Base-by-base conservation (phyloP, 2,329 filamentous ascomycete genomes). In the Pestalotiopsis sp. region DNA sequence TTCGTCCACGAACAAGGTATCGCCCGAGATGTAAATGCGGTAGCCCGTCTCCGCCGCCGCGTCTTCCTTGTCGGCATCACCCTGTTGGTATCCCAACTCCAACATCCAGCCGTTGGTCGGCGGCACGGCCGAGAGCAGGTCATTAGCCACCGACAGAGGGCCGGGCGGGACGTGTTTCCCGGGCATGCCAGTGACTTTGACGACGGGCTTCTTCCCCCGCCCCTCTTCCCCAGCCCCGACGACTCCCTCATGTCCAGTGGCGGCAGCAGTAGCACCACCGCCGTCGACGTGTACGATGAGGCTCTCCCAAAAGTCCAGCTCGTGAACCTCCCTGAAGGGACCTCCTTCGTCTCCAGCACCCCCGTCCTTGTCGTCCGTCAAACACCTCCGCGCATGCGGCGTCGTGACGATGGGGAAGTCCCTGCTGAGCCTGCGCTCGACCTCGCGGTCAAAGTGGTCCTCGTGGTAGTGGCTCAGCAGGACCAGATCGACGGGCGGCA, bases 71-170 rank as follows among this genome's bases (percentile, higher is more conserved):
- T 67, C 70, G 17, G 69, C 69, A 23, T 74, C 67, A 1, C 70
- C 66, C 65, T 70, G 65, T 31, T 68, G 72, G 72, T 86, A 83
- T 1, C 89, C 89, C 11, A 92, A 78, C 76, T 92, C 89, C 3
- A 92, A 70, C 79, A 92, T 86, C 88, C 89, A 92, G 39, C 90
- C 89, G 74, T 91, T 91, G 1, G 87, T 90, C 2, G 89, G 90
- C 4, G 90, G 90, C 3, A 91, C 84, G 66, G 84, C 78, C 45
- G 75, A 68, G 2, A 82, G 71, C 5, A 82, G 27, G 39, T 82
- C 76, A 66, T 83, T 81, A 41, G 85, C 79, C 9, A 84, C 68
- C 0, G 73, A 70, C 13, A 82, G 70, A n/a, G 75, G 73, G 0
- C 81, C 81, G 0, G 80, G 80, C 2, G 81, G 81, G 4, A 92